A percentile compares a stretch with the other conserved stretches of the same genome.
These are phyloP conservation scores for Oryza rufipogon DNA, from an alignment of 176 grass and related monocot species.

Conservation along the genomic window DNA sequence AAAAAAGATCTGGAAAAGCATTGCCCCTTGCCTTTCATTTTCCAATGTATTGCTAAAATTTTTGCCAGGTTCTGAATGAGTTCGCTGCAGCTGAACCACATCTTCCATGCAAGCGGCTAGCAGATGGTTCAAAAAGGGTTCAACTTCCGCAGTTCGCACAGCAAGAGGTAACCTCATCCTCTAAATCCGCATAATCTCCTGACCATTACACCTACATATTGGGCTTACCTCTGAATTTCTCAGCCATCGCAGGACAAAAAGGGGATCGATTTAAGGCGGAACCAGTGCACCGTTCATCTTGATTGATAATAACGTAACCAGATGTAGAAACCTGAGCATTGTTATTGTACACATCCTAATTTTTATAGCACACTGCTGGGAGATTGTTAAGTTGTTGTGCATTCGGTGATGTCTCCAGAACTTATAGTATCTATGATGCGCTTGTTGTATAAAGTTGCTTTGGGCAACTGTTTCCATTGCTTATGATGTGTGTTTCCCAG, in stretches of 20 bases:
- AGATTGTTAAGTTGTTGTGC: constrained; percentile 39
- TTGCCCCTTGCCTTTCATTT: constrained; percentile 20
- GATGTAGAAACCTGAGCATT: constrained; percentile 29
- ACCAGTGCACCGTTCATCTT: constrained; percentile 50
- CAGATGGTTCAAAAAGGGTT: constrained; percentile 87
- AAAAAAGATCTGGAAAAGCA: constrained; percentile 3
- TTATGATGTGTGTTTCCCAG: background rate
- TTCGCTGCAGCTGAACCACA: constrained; percentile 69
- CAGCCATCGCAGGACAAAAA: constrained; percentile 54
- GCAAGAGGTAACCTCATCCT: constrained; percentile 35
- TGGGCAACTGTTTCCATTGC: background rate
- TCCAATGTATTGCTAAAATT: constrained; percentile 50
- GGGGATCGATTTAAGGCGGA: constrained; percentile 22
- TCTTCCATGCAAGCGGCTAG: constrained; percentile 77
- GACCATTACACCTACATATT: constrained; percentile 1
- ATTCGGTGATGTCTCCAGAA: constrained; percentile 6
- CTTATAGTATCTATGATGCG: constrained; percentile 13
- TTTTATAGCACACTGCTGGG: constrained; percentile 15
- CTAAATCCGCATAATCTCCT: no score
- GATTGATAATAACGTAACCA: constrained; percentile 35
- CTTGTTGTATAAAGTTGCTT: constrained; percentile 45
- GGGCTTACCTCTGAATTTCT: background rate
- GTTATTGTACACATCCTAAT: constrained; percentile 35
- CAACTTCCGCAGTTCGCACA: constrained; percentile 55
- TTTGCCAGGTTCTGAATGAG: constrained; percentile 92